Evolutionary conservation across 1,139 yeast genomes (phyloP).

Genomic region (Arxiozyma heterogenica): DNA sequence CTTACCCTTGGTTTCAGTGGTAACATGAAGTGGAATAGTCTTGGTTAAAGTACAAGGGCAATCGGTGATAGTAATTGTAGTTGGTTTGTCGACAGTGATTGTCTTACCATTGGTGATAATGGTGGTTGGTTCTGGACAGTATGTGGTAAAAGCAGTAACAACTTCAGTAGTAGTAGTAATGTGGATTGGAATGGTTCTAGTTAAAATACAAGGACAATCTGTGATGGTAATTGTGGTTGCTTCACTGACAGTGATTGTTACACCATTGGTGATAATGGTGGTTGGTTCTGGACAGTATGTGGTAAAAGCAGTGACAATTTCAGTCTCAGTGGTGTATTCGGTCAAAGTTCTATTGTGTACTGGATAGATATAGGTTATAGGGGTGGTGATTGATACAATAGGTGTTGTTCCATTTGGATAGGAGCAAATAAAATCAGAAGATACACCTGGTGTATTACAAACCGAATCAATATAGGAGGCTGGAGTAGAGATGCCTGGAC

Average conservation of each 20-base stretch:
- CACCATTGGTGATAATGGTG: constrained; percentile 25
- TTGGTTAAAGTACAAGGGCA: constrained; percentile 35
- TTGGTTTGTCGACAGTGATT: constrained; percentile 35
- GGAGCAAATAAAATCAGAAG: too few relatives aligned
- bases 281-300: constrained; percentile 48
- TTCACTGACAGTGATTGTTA: constrained; percentile 34
- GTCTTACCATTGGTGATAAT: constrained; percentile 27
- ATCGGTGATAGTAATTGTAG: constrained; percentile 33
- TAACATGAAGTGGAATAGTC: constrained; percentile 5
- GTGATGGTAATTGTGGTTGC: constrained; percentile 35
- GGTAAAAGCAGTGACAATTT: constrained; percentile 40
- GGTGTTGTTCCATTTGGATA: too few relatives aligned
- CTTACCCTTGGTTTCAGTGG: not conserved
- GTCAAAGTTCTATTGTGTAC: constrained; percentile 1
- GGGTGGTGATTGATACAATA: not conserved
- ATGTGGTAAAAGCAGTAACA: constrained; percentile 43
- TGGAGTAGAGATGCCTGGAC: too few relatives aligned
- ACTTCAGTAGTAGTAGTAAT: constrained; percentile 16
- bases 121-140: constrained; percentile 44
- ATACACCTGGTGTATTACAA: too few relatives aligned
- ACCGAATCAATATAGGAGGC: too few relatives aligned
- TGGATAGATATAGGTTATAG: not conserved
- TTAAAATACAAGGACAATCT: constrained; percentile 35
- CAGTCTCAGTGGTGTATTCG: constrained; percentile 1
- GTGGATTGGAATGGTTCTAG: constrained; percentile 6